Percentiles rank a stretch among this genome's conserved stretches.
These are phyloP conservation scores for Stagonosporopsis vannaccii DNA, from an alignment of 2,329 filamentous ascomycete genomes.

Conservation along the genomic window DNA sequence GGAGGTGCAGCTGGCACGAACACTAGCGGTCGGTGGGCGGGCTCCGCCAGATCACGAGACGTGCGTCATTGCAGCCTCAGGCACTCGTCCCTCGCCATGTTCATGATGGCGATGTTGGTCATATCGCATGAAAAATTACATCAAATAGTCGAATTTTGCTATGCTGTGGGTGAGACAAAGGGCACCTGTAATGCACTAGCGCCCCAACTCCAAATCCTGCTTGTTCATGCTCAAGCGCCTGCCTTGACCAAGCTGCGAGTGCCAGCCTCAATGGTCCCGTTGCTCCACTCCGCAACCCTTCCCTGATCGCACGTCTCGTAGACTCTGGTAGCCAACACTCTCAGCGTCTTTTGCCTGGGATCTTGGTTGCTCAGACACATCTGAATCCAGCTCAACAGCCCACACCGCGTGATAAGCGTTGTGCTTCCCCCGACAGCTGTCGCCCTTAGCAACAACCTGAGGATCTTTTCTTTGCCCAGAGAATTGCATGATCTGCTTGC, in stretches of 20 bases:
- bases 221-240: constrained; percentile 4
- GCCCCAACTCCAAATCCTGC: constrained; percentile 3
- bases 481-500: constrained; percentile 69
- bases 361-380: constrained; percentile 61
- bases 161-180: background rate
- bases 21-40: constrained; percentile 2
- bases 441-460: constrained; percentile 69
- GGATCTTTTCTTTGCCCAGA: constrained; percentile 68
- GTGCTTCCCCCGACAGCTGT: constrained; percentile 76
- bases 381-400: constrained; percentile 77
- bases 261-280: constrained; percentile 40
- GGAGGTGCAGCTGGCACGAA: constrained; percentile 13
- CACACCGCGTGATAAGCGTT: constrained; percentile 80
- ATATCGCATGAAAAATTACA: no score
- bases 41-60: constrained; percentile 1
- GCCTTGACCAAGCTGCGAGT: constrained; percentile 20
- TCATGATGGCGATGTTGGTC: no score
- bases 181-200: constrained; percentile 19
- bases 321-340: constrained; percentile 64
- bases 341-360: constrained; percentile 60
- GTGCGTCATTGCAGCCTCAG: constrained; percentile 8
- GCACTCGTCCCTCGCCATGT: background rate
- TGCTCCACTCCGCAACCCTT: constrained; percentile 72
- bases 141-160: background rate
- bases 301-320: constrained; percentile 71